Base-by-base conservation (phyloP, 179 eudicot species). In the Spergularia azorica region DNA sequence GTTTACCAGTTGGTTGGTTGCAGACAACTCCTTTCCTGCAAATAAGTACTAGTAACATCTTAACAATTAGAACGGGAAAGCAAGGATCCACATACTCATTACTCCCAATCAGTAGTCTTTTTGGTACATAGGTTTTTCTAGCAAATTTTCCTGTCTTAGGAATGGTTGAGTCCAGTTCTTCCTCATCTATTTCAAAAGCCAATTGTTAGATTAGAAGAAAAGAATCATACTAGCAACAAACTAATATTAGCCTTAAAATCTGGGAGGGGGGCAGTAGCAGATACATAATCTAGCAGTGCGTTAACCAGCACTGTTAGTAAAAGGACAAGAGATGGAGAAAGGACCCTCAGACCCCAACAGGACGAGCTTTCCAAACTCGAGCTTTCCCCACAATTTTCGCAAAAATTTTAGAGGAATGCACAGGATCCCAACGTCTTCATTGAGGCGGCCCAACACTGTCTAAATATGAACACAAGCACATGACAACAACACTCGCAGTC, bases 41-140 rank as follows among this genome's bases (percentile, higher is more conserved):
- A 26, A 20, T 32, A 57, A 43, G 16, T 20, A 66, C 76, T 26
- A 26, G 32, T 26, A 26, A 26, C 32, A 26, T 26, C 32, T 26
- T 26, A 26, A 26, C 32, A 26, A 26, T 71, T 54, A 60, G 15
- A 71, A 38, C 17, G 20, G 39, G n/a, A 55, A 36, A 64, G 61
- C 56, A 71, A 65, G 76, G 18, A 12, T 26, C 32, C 75, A 89
- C 97, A 75, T 93, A 95, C 99, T 95, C 99, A 76, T 93, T 81
- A 83, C 87, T 87, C 74, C 99, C 97, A 75, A 95, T 91, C 17
- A 87, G 79, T 57, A 90, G 84, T 86, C 97, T 91, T 86, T 87
- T 91, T 62, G 97, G 97, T 62, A 91, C 84, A 88, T 84, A 89
- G 74, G 88, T 74, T 81, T 83, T 93, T 77, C 84, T 83, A 65